These are phyloP conservation scores for Zygnema cylindricum DNA, from an alignment of 139 green algal species.

Conservation along the genomic window DNA sequence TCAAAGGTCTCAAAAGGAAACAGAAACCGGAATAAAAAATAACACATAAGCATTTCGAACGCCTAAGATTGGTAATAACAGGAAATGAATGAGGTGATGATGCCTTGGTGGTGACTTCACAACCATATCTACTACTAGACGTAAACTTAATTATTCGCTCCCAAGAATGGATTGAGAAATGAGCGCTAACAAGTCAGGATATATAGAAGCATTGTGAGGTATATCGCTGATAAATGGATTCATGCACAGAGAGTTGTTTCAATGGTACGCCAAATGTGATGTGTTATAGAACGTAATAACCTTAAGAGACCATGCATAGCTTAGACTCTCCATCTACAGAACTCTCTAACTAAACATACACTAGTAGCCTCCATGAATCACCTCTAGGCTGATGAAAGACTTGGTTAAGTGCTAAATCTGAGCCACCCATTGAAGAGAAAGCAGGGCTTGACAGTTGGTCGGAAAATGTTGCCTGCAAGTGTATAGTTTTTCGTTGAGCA, in stretches of 20 bases:
- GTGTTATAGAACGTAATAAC: not conserved
- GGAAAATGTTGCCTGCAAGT: slow-evolving; percentile 64
- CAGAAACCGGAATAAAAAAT: not conserved
- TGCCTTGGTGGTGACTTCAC: not conserved
- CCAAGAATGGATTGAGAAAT: not conserved
- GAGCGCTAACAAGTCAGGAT: not conserved
- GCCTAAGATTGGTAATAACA: not conserved
- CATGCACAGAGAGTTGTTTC: no score
- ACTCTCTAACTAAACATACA: not conserved
- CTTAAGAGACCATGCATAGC: not conserved
- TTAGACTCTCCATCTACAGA: not conserved
- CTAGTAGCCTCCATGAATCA: not conserved
- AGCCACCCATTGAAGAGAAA: no score
- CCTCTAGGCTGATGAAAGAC: not conserved
- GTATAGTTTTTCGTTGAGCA: slow-evolving; percentile 97
- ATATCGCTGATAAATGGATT: no score
- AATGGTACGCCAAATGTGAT: no score
- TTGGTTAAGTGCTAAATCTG: no score
- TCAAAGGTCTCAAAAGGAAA: not conserved
- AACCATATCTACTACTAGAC: no score
- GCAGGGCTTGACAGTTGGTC: not conserved
- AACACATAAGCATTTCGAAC: not conserved
- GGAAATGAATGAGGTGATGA: not conserved
- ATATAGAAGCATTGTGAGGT: not conserved
- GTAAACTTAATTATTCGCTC: not conserved